Conservation (phyloP, 768 basidiomycete species). For the Rhizopogon roseolus region DNA sequence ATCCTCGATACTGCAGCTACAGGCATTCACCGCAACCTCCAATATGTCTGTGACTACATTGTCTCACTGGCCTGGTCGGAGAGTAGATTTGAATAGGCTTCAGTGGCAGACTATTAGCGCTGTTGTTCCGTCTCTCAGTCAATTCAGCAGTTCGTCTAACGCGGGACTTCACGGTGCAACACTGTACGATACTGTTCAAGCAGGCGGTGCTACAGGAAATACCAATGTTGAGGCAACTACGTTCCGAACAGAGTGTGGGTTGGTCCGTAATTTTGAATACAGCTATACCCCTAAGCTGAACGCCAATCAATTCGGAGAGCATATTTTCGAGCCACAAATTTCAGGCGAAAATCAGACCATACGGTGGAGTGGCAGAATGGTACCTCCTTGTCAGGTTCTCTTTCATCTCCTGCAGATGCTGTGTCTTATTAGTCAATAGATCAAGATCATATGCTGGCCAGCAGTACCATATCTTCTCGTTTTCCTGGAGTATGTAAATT, state of each 20-base stretch:
- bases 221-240: slow-evolving; percentile 4
- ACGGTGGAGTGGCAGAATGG: background rate
- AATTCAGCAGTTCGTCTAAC: background rate
- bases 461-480: background rate
- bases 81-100: background rate
- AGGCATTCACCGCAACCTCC: background rate
- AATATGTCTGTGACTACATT: background rate
- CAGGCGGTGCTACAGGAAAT: slow-evolving; percentile 1
- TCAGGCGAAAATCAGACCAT: slow-evolving; percentile 4
- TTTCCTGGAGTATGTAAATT: background rate
- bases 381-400: background rate
- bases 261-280: background rate
- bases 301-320: background rate
- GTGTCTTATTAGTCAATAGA: background rate
- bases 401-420: background rate
- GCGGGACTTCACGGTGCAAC: slow-evolving; percentile 1
- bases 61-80: background rate
- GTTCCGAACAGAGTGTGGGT: slow-evolving; percentile 1
- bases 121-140: background rate
- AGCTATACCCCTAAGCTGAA: background rate
- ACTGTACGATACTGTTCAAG: slow-evolving; percentile 4
- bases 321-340: background rate
- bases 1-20: slow-evolving; percentile 5
- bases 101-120: background rate
- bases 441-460: background rate